Evolutionary conservation across 2,329 filamentous ascomycete genomes (phyloP), one percentile per base, ranked within the genome.

Genomic region (Epichloe gansuensis): DNA sequence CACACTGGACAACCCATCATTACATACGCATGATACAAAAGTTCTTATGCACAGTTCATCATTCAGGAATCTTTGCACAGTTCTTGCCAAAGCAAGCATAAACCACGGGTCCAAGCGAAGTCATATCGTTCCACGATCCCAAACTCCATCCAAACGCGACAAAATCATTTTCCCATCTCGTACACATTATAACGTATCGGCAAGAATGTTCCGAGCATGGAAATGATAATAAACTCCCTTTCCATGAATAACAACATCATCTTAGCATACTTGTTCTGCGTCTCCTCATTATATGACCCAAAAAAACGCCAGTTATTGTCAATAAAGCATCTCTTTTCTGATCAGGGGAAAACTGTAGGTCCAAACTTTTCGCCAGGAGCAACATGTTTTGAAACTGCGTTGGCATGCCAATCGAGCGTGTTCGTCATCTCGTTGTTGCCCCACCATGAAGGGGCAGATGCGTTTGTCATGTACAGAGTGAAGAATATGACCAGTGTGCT

Each of bases 401-500:
- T 56, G 5, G 63, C 67, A 21, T 55, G 55, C 56, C 69, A 68
- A 57, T 80, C 78, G 50, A 75, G 59, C 3, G 75, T 81, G 34
- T 68, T 54, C 45, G 71, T 60, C 3, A 71, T 71, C 6, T 65
- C 70, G 21, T 68, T 63, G 55, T 84, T 84, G 9, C 80, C 80
- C 68, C 77, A 84, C 81, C 85, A 88, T 9, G 71, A 60, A 0
- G 82, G 80, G 53, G 78, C 69, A 3, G 63, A 60, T 8, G 74
- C 73, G 36, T 72, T 69, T 2, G 82, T 82, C 57, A 87, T 64
- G 52, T 81, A 79, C 31, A 89, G 68, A 1, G 80, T 75, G 58
- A 86, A 79, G 70, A 89, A 86, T 53, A 88, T 82, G 53, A 88
- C 64, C 38, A 89, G 75, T 0, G 82, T 83, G 36, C 75, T 77